Conservation (phyloP, 768 basidiomycete species). For the Gymnopilus dilepis region DNA sequence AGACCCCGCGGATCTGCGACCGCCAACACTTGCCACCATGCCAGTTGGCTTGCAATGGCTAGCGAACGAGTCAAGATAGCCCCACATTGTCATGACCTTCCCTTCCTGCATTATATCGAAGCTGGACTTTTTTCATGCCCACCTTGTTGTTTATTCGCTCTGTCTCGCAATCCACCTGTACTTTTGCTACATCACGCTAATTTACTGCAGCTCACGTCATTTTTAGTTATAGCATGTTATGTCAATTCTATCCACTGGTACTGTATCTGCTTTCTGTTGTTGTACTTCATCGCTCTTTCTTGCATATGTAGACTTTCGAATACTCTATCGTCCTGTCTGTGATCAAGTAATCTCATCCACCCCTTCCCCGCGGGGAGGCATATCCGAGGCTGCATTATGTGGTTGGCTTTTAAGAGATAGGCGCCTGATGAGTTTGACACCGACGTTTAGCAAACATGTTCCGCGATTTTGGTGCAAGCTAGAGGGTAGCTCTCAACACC, state of each 20-base stretch:
- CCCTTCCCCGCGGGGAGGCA: not conserved
- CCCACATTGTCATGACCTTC: not conserved
- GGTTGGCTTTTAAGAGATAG: too few relatives aligned
- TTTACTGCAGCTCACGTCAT: conserved; percentile 6
- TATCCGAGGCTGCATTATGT: not conserved
- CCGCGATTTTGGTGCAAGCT: too few relatives aligned
- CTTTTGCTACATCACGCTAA: conserved; percentile 4
- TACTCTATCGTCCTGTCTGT: not conserved
- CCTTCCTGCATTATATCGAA: conserved; percentile 12
- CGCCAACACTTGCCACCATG: conserved; percentile 46
- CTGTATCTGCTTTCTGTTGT: not conserved
- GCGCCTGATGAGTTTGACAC: too few relatives aligned
- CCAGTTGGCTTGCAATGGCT: conserved; percentile 76
- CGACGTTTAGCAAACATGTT: too few relatives aligned
- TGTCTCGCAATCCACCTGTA: conserved; percentile 10
- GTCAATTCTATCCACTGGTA: not conserved
- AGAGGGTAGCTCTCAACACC: too few relatives aligned
- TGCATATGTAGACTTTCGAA: conserved; percentile 6
- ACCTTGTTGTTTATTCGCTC: conserved; percentile 15
- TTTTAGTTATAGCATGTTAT: conserved; percentile 15
- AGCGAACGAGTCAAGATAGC: conserved; percentile 61
- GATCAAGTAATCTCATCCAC: not conserved
- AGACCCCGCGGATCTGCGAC: conserved; percentile 36
- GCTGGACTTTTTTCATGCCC: conserved; percentile 24
- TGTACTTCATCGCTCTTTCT: conserved; percentile 10